Percentiles rank a stretch among this genome's conserved stretches.
These are phyloP conservation scores for Penicillium roqueforti DNA, from an alignment of 495 filamentous ascomycete species.

Conservation along the genomic window DNA sequence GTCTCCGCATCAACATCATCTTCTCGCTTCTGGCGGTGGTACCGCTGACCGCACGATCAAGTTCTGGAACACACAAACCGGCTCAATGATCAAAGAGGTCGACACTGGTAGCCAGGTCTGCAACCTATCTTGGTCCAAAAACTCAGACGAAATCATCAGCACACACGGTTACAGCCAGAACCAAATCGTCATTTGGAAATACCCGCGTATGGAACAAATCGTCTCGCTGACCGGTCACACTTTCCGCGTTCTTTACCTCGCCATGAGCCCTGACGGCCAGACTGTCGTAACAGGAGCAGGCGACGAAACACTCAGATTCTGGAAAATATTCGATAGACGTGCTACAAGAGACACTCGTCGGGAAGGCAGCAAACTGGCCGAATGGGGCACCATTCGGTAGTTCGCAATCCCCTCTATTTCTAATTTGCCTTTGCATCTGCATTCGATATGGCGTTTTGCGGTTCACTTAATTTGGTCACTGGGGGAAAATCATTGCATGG, in stretches of 20 bases:
- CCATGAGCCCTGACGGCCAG: slow-evolving; percentile 93
- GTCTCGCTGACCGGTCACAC: slow-evolving; percentile 94
- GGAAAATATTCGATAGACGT: slow-evolving; percentile 84
- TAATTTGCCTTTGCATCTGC: slow-evolving; percentile 27
- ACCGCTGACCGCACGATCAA: slow-evolving; percentile 95
- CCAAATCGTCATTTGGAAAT: slow-evolving; percentile 98
- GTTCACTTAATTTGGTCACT: slow-evolving; percentile 19
- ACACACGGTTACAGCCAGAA: slow-evolving; percentile 98
- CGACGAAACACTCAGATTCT: slow-evolving; percentile 93
- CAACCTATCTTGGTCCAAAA: slow-evolving; percentile 93
- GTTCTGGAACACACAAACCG: slow-evolving; percentile 90
- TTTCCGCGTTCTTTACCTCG: slow-evolving; percentile 90
- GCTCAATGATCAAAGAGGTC: slow-evolving; percentile 72
- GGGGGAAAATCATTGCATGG: slow-evolving; percentile 26
- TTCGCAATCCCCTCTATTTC: slow-evolving; percentile 9
- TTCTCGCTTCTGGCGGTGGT: slow-evolving; percentile 92
- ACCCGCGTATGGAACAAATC: slow-evolving; percentile 94
- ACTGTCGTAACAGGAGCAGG: slow-evolving; percentile 94
- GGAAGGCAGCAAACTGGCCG: slow-evolving; percentile 54
- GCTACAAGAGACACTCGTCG: slow-evolving; percentile 49
- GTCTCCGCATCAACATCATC: slow-evolving; percentile 91
- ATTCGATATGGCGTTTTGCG: slow-evolving; percentile 42
- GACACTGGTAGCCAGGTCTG: slow-evolving; percentile 97
- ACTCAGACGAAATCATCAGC: slow-evolving; percentile 92
- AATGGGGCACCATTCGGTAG: slow-evolving; percentile 69